Evolutionary conservation across 371 early-diverging fungal genomes (phyloP), one percentile per base, ranked within the genome.

Genomic region (Gilbertella persicaria): DNA sequence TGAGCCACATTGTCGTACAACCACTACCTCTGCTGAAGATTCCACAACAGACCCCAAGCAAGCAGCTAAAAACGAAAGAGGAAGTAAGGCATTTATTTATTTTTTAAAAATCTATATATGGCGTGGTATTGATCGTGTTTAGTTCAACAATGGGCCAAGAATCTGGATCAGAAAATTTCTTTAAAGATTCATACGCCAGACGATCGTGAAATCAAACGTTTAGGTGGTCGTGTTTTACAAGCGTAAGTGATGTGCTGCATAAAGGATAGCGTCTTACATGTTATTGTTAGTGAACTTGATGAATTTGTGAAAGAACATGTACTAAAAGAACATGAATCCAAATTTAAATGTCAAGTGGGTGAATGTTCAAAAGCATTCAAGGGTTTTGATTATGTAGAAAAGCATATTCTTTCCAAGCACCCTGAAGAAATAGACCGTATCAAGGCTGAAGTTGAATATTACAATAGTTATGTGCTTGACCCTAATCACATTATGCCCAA

Each of bases 351-450:
- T 71, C 83, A 71, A 60, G 78, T 90, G 19, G 65, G 62, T 1
- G 73, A 71, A 33, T 98, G 98, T 71, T 80, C 80, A 10, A 98
- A 98, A 78, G 89, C 95, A 40, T 98, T 98, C 82, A 88, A 92
- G 58, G 97, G 95, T 12, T 85, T 87, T 42, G 93, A 91, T 56
- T 98, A 91, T 83, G 94, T 96, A 12, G 85, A 85, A 64, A 97
- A 96, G 70, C 98, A 98, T 63, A 87, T 98, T 53, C 58, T 82
- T 40, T 70, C 80, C 42, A 98, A 96, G 70, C 98, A 98, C 61
- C 79, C 85, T 3, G 88, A 89, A 37, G 78, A 86, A 25, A 73
- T 88, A 36, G 83, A 85, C 23, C 62, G 67, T 17, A 68, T 81
- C 35, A 73, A 69, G 46, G 65, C 70, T 29, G 90, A 89, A 19